phyloP scores from a whole-genome alignment of 176 grass and related monocot species.

The Eleusine coracana region DNA sequence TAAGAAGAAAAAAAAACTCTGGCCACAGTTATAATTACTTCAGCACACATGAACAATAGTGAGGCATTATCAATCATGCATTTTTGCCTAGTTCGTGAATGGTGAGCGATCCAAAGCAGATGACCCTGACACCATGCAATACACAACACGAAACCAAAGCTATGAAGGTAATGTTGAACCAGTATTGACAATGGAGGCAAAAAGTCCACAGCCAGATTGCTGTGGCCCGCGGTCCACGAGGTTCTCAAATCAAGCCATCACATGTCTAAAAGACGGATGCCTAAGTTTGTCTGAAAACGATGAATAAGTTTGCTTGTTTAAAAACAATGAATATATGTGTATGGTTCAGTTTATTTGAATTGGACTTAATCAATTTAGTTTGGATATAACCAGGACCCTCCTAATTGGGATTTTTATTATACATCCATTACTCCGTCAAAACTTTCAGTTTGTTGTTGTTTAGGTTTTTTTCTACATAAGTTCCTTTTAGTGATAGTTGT shows the following conservation, averaged over 20 bases:
- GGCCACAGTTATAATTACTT: neutral
- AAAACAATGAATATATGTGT: no score
- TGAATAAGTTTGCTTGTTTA: no score
- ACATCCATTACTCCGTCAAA: neutral
- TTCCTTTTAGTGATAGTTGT: neutral
- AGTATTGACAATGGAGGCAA: neutral
- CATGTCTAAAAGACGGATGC: neutral
- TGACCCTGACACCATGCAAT: neutral
- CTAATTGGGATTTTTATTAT: neutral
- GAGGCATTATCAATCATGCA: neutral
- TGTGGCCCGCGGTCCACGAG: no score
- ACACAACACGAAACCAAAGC: neutral
- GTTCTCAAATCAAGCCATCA: no score
- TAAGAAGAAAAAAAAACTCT: neutral
- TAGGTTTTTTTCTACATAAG: neutral
- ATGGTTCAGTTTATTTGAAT: neutral
- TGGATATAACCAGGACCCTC: neutral
- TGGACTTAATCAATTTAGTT: neutral
- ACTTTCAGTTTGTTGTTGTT: neutral
- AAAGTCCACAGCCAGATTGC: neutral
- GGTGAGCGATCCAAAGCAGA: neutral
- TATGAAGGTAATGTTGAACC: neutral
- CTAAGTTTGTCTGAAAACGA: neutral
- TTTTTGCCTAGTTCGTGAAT: neutral
- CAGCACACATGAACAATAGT: neutral